Evolutionary conservation across 225 moss, liverwort and hornwort species (phyloP), one percentile per base, ranked within the genome.

Genomic region (Physcomitrellopsis africana): DNA sequence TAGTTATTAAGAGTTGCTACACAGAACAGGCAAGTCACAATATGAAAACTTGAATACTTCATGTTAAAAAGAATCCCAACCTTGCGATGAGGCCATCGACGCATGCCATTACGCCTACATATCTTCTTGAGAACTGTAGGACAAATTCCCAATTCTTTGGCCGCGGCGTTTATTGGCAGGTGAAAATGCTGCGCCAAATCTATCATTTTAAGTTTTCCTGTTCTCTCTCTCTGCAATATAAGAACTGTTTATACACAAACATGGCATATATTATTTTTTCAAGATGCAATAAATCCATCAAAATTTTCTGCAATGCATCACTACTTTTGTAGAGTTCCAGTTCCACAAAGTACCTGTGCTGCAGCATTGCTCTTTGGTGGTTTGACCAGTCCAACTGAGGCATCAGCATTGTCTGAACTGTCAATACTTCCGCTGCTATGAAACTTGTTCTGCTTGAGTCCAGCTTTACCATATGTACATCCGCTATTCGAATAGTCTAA

Each of bases 1-100:
- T 51, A 57, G 51, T 53, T 64, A 0, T 0, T 1, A 0, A 76
- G 32, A 67, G 17, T 59, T 60, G 76, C 59, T 7, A 72, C 37
- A 18, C 10, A 60, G 24, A 51, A 82, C 26, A 78, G 60, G 41
- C 5, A 79, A 20, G 63, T 14, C n/a, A 64, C 63, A 32, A 68
- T 58, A 52, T 9, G 19, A 74, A 59, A 7, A 74, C 65, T 69
- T 73, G 65, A 46, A 18, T 65, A 74, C 52, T 65, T 55, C 77
- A 0, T 66, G 41, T 61, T n/a, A 75, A 26, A 67, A 37, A 82
- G 17, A 42, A 65, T 26, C 45, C 75, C 80, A 60, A 99, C 97
- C 93, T 99, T 99, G 65, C 95, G 93, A 80, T 99, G 97, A 73
- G 97, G 97, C 97, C 97, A 99, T 86, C 97, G 89, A 55, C 97